Evolutionary conservation across 257 asterid genomes (phyloP), one percentile per base, ranked within the genome.

Genomic region (Thymus mandschuricus): DNA sequence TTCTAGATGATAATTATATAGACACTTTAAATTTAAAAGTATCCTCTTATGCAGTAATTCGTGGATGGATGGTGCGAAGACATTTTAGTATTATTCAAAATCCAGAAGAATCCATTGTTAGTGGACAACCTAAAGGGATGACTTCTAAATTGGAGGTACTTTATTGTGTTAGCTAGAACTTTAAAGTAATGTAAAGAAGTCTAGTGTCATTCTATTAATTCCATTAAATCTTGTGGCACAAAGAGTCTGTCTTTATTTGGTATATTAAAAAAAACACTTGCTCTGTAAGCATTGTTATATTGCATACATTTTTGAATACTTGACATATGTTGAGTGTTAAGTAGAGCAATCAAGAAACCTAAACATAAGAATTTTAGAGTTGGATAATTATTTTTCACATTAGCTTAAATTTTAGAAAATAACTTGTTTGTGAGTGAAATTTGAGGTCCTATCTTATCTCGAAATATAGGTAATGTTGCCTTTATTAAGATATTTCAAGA

Each of bases 31-130:
- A 38, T 62, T 68, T 41, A 5, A 35, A 58, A 43, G 59, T 43
- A 57, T 68, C 45, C 12, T 58, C 66, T 68, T 70, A 33, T 80
- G 81, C 87, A 93, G 98, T 71, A 64, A 78, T 87, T 64, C 98
- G 98, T 76, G 96, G 95, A 35, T 88, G 89, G 89, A 77, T 91
- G 85, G 88, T 85, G 58, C 83, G 92, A 72, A 87, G 78, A 77
- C 83, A 81, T 63, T 72, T 65, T 61, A 38, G 71, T 66, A 83
- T 68, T 12, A 78, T 81, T 69, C 75, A 12, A 75, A 75, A 65
- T 69, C 70, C 76, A 34, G 75, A 76, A 49, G 73, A 62, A 65
- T 62, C 77, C 65, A 77, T 60, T 65, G 73, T 46, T 60, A 61
- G 72, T 52, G 78, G 63, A 55, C 50, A 81, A 75, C 66, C 58